phyloP scores from a whole-genome alignment of 2,329 filamentous ascomycete genomes.

The Cercospora beticola region DNA sequence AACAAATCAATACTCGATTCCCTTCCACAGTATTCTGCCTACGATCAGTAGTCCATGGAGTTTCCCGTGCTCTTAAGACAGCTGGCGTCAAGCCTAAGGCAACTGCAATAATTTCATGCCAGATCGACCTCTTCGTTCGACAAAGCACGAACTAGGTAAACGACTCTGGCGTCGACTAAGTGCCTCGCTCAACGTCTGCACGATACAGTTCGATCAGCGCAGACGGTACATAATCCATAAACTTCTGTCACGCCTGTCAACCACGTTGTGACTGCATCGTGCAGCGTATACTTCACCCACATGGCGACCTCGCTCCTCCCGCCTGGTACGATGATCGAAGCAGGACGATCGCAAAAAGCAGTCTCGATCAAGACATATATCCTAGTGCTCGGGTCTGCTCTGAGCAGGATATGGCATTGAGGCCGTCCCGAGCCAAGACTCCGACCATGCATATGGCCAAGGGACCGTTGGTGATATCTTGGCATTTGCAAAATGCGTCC shows the following conservation, averaged over 20 bases:
- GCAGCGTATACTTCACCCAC: neutral
- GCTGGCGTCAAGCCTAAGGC: neutral
- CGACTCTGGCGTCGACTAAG: neutral
- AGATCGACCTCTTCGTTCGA: neutral
- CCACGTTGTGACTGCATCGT: neutral
- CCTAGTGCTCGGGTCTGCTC: neutral
- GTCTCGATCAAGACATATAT: neutral
- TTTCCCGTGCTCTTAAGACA: neutral
- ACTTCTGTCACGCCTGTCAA: neutral
- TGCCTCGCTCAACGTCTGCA: neutral
- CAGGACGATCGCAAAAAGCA: neutral
- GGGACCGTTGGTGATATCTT: neutral
- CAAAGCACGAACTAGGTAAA: neutral
- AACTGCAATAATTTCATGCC: neutral
- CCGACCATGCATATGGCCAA: neutral
- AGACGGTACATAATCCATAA: neutral
- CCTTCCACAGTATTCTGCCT: neutral
- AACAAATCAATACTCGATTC: neutral
- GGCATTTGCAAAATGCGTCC: neutral
- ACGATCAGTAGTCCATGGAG: neutral
- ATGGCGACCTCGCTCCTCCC: neutral
- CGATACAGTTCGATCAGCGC: neutral
- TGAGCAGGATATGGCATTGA: neutral
- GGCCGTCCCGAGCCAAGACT: neutral
- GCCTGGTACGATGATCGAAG: neutral